A percentile compares a stretch with the other conserved stretches of the same genome.
These are phyloP conservation scores for Neurospora sp. DNA, from an alignment of 495 filamentous ascomycete species.

Conservation along the genomic window DNA sequence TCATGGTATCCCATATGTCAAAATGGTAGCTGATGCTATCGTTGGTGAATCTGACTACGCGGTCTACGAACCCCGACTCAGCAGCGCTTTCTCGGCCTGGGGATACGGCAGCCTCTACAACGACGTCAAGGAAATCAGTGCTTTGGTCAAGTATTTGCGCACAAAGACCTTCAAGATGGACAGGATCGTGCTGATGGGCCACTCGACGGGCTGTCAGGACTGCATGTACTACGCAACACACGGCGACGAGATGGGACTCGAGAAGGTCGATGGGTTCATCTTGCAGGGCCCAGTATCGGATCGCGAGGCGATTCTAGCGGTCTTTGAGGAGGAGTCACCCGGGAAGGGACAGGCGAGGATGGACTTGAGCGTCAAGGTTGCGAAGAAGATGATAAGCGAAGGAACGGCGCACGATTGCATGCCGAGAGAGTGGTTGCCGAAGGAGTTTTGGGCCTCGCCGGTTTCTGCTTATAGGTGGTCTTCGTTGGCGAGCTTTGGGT, in stretches of 20 bases:
- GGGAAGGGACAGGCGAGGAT: conserved; percentile 17
- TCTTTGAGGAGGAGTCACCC: conserved; percentile 22
- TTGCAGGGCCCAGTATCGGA: conserved; percentile 77
- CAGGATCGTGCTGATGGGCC: conserved; percentile 79
- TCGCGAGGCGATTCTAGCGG: conserved; percentile 49
- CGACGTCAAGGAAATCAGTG: conserved; percentile 64
- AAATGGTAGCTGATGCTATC: conserved; percentile 51
- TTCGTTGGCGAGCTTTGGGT: conserved; percentile 50
- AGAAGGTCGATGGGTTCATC: conserved; percentile 64
- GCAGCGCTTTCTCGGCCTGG: conserved; percentile 58
- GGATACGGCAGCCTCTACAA: conserved; percentile 55
- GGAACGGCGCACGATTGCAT: conserved; percentile 50
- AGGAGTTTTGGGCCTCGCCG: conserved; percentile 40
- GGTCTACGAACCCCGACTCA: conserved; percentile 35
- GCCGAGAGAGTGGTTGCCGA: conserved; percentile 37
- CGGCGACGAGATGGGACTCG: conserved; percentile 8
- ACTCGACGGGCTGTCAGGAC: conserved; percentile 76
- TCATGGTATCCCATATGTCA: conserved; percentile 55
- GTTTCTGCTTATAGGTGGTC: conserved; percentile 61
- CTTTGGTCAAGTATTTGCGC: conserved; percentile 60
- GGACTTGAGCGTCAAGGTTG: conserved; percentile 40
- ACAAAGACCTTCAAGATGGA: conserved; percentile 26
- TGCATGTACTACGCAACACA: conserved; percentile 54
- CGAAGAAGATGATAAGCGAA: conserved; percentile 40
- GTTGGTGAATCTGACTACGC: conserved; percentile 14